Evolutionary conservation across 2,329 filamentous ascomycete genomes (phyloP), one percentile per base, ranked within the genome.

Genomic region (Alternaria incomplexa): DNA sequence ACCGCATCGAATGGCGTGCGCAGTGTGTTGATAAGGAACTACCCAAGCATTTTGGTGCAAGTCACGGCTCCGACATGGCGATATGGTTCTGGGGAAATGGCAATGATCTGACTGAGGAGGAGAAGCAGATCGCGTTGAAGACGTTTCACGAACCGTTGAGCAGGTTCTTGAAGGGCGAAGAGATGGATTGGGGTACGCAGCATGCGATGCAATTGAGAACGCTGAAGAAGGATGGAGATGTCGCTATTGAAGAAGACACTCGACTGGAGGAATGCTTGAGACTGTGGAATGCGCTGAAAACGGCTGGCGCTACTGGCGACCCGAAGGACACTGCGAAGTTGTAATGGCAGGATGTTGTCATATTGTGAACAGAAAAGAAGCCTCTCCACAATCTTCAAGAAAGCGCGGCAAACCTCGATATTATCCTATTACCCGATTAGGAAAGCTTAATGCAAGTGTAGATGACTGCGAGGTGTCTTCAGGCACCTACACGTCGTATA

Each of bases 61-160:
- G 85, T 15, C 86, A 88, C 69, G 81, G 81, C 0, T 84, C 84
- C 0, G 86, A 88, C 64, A 80, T 84, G 69, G 76, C 80, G 6
- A 82, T 88, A 28, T 88, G 86, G 86, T 85, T 87, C 60, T 88
- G 83, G 82, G 86, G 86, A 0, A 81, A 84, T 65, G 83, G 83
- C 2, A 76, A 75, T 5, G 61, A 68, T 1, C 60, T 88, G 55
- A 79, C 73, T 7, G 71, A 72, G 0, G 66, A 72, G 9, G 86
- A 88, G 73, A 85, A 85, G 70, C 52, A 53, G 6, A 61, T 83
- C 17, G 73, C 84, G 0, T 72, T 67, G 12, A 58, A 66, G 30
- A 74, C 75, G 3, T 81, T 83, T 59, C 80, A 82, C 52, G 69
- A 75, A 22, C 73, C 75, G 1, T 77, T 84, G 26, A 77, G 77